A percentile compares a stretch with the other conserved stretches of the same genome.
Evolutionary conservation across 2,329 filamentous ascomycete species (phyloP).

Genomic region (Metarhizium humberi): DNA sequence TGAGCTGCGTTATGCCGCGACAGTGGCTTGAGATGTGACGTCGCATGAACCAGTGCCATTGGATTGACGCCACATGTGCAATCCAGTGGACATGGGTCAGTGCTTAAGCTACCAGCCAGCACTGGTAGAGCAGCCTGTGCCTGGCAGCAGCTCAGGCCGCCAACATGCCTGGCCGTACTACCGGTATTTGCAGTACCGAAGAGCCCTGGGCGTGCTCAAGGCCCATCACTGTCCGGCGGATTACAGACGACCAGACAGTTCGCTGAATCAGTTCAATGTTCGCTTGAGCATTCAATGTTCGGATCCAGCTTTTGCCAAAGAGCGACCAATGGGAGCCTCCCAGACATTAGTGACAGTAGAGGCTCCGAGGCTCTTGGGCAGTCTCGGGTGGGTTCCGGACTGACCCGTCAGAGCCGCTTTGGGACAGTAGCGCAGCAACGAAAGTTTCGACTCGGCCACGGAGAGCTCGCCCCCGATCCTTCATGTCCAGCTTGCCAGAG

Average conservation of each 20-base stretch:
- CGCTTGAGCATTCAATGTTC: background rate
- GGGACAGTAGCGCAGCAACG: background rate
- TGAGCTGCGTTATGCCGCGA: too few species aligned
- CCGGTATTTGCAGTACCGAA: too few species aligned
- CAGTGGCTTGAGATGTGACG: background rate
- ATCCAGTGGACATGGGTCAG: too few species aligned
- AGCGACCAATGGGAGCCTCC: background rate
- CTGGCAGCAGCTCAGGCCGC: too few species aligned
- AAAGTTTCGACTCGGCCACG: slow-evolving; percentile 10
- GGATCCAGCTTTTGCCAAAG: too few species aligned
- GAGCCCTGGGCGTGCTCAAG: background rate
- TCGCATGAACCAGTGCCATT: background rate
- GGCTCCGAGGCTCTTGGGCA: background rate
- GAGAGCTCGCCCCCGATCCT: background rate
- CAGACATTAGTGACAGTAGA: background rate
- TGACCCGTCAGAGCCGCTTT: slow-evolving; percentile 2
- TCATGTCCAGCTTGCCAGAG: background rate
- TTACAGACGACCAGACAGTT: background rate
- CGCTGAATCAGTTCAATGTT: background rate
- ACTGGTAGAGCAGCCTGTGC: too few species aligned
- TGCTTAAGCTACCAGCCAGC: too few species aligned
- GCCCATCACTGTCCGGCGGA: background rate
- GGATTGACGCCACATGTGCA: too few species aligned
- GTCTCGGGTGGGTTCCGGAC: slow-evolving; percentile 6
- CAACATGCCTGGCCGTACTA: too few species aligned